These are phyloP conservation scores for Penicillium thymicola DNA, from an alignment of 2,329 filamentous ascomycete species.

Conservation along the genomic window DNA sequence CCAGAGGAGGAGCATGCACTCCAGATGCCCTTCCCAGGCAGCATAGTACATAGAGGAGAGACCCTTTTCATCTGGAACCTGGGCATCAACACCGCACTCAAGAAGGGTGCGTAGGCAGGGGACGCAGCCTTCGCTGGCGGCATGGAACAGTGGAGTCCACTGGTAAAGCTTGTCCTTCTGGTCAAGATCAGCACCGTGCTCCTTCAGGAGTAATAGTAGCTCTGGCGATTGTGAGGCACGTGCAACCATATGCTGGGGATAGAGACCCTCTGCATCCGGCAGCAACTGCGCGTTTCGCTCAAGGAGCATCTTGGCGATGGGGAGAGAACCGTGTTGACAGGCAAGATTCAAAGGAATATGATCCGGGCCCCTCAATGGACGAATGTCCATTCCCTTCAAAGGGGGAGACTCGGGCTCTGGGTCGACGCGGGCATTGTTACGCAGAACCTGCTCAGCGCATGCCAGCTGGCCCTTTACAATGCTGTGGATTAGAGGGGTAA, in stretches of 20 bases:
- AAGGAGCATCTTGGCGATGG: conserved; percentile 80
- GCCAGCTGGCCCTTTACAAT: conserved; percentile 83
- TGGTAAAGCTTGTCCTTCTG: conserved; percentile 94
- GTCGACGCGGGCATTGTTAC: conserved; percentile 77
- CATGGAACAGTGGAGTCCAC: conserved; percentile 95
- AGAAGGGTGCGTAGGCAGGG: conserved; percentile 80
- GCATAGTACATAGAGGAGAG: conserved; percentile 97
- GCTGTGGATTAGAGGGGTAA: conserved; percentile 90
- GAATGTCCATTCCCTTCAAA: neutral
- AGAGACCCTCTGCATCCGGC: conserved; percentile 93
- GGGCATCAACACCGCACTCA: conserved; percentile 71
- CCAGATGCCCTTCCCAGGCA: conserved; percentile 92
- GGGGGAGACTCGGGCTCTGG: conserved; percentile 56
- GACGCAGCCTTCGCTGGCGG: conserved; percentile 92
- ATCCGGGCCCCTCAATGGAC: conserved; percentile 60
- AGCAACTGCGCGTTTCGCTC: conserved; percentile 76
- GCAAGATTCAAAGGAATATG: conserved; percentile 93
- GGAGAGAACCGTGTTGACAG: conserved; percentile 84
- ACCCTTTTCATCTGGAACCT: conserved; percentile 84
- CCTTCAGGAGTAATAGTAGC: conserved; percentile 73
- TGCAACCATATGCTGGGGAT: conserved; percentile 94
- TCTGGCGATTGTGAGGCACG: conserved; percentile 79
- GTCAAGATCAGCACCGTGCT: conserved; percentile 84
- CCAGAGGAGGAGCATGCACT: conserved; percentile 84
- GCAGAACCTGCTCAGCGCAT: conserved; percentile 75